These are phyloP conservation scores for Aschersonia sp. DNA, from an alignment of 2,329 filamentous ascomycete species.

Conservation along the genomic window DNA sequence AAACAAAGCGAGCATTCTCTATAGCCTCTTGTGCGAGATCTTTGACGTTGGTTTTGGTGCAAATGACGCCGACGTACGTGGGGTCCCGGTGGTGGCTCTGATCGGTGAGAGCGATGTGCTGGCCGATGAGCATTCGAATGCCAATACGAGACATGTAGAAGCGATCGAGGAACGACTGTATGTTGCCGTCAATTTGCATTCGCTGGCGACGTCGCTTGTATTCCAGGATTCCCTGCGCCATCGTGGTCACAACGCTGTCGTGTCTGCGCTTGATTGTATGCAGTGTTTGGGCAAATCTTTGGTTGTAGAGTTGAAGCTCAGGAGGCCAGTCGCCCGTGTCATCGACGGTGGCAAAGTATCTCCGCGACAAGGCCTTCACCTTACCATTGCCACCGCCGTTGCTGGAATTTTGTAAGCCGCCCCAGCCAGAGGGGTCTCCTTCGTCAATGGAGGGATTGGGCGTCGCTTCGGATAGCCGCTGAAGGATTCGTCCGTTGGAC, in stretches of 20 bases:
- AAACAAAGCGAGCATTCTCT: conserved; percentile 97
- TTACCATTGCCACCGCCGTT: conserved; percentile 26
- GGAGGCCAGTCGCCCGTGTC: conserved; percentile 84
- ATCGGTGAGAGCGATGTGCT: conserved; percentile 93
- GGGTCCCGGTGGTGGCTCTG: conserved; percentile 81
- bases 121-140: conserved; percentile 97
- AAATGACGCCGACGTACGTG: conserved; percentile 96
- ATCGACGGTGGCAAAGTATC: conserved; percentile 85
- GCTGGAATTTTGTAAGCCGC: conserved; percentile 21
- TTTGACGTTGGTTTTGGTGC: conserved; percentile 92
- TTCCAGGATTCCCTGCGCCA: conserved; percentile 93
- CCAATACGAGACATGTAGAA: conserved; percentile 99
- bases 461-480: conserved; percentile 70
- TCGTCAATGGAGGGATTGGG: conserved; percentile 79
- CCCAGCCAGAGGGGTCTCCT: conserved; percentile 59
- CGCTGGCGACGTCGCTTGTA: conserved; percentile 94
- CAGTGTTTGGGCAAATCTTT: conserved; percentile 72
- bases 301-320: conserved; percentile 88
- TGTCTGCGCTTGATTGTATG: conserved; percentile 92
- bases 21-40: conserved; percentile 95
- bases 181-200: conserved; percentile 96
- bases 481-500: conserved; percentile 40
- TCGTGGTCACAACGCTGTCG: conserved; percentile 93
- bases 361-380: conserved; percentile 33
- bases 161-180: conserved; percentile 92